A percentile compares a stretch with the other conserved stretches of the same genome.
Evolutionary conservation across 1,284 basidiomycete genomes (phyloP).

Genomic region (Ganoderma resinaceum): DNA sequence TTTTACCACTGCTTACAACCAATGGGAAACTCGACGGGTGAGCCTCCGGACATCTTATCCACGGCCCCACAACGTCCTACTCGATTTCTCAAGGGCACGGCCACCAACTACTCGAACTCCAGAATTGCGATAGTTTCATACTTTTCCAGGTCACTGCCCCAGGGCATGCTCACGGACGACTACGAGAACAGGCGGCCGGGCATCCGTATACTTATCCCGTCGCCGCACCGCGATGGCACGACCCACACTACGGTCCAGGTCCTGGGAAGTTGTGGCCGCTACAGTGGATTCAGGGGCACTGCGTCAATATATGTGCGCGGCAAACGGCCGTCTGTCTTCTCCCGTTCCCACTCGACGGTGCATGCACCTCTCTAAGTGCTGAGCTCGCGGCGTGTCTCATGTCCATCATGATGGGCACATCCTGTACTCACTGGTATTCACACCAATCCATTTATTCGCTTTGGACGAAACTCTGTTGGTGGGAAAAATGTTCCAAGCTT

Average conservation of each 20-base stretch:
- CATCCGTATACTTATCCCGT: too few species aligned
- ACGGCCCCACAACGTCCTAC: too few species aligned
- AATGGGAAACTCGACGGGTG: too few species aligned
- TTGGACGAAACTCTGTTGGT: too few species aligned
- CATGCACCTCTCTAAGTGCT: neutral
- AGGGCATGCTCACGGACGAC: neutral
- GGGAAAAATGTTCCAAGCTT: too few species aligned
- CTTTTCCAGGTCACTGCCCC: neutral
- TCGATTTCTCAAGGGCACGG: too few species aligned
- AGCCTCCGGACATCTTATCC: too few species aligned
- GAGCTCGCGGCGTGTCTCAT: neutral
- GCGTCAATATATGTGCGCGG: neutral
- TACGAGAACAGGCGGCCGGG: neutral
- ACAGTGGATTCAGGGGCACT: conserved; percentile 23
- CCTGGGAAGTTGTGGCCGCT: conserved; percentile 13
- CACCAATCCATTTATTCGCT: too few species aligned
- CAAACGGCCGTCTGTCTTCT: neutral
- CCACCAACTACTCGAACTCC: neutral
- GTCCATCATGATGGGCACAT: too few species aligned
- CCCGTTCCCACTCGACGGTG: neutral
- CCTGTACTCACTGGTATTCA: too few species aligned
- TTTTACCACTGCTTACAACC: too few species aligned
- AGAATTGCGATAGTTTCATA: neutral
- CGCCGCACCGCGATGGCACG: too few species aligned
- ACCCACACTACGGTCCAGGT: neutral